Percentiles rank a stretch among this genome's conserved stretches.
These are phyloP conservation scores for Globisporangium uncinulatum DNA, from an alignment of 352 stramenopile species.

Conservation along the genomic window DNA sequence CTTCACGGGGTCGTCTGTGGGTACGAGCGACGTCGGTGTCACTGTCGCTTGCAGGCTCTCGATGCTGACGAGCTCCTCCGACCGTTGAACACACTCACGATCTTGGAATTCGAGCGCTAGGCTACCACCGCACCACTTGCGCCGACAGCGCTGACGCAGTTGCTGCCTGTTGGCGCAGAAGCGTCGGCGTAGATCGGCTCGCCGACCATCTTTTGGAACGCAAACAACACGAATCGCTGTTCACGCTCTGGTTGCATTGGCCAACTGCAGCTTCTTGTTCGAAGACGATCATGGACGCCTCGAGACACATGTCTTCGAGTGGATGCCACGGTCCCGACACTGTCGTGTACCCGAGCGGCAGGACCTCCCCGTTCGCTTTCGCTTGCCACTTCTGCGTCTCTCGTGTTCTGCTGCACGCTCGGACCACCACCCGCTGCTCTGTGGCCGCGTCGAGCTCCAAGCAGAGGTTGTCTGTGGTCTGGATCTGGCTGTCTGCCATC, in stretches of 20 bases:
- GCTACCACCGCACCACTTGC: no score
- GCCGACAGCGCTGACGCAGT: background rate
- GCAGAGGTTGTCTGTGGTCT: background rate
- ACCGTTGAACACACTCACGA: no score
- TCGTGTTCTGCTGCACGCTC: background rate
- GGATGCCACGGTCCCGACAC: background rate
- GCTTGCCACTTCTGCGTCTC: background rate
- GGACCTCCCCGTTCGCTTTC: background rate
- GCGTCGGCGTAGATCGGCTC: background rate
- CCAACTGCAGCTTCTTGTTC: background rate
- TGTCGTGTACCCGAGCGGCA: background rate
- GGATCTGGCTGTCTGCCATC: background rate
- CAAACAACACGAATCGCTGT: background rate
- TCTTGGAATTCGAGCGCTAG: no score
- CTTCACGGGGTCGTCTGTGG: background rate
- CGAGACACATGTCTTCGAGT: background rate
- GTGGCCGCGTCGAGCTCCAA: background rate
- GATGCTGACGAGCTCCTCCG: background rate
- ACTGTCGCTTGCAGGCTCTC: no score
- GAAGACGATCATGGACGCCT: background rate
- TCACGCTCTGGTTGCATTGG: background rate
- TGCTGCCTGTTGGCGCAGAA: background rate
- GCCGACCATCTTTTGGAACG: background rate
- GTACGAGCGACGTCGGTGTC: background rate
- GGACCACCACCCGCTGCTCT: background rate